Conservation (phyloP, 2,329 filamentous ascomycete species). For the Penicillium vulpinum region DNA sequence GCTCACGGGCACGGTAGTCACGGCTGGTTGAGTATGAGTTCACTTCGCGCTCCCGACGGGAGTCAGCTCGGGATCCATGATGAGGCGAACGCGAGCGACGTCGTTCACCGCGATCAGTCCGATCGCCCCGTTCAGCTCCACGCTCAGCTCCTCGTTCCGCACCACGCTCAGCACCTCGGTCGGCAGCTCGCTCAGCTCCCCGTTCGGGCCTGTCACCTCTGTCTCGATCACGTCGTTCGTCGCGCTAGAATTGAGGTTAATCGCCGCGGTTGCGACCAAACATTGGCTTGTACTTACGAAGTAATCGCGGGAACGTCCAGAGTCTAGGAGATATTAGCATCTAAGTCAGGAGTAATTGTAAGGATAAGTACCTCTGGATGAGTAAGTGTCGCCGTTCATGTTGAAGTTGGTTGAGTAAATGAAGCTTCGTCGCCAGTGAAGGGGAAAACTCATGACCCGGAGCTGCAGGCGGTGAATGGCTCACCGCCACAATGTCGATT, state of each 20-base stretch:
- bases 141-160: slow-evolving; percentile 43
- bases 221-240: slow-evolving; percentile 48
- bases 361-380: slow-evolving; percentile 65
- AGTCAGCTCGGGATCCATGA: slow-evolving; percentile 61
- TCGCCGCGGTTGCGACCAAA: slow-evolving; percentile 12
- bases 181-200: slow-evolving; percentile 33
- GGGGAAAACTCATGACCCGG: slow-evolving; percentile 37
- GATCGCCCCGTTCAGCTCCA: slow-evolving; percentile 43
- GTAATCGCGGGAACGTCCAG: slow-evolving; percentile 55
- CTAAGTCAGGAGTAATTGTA: slow-evolving; percentile 10
- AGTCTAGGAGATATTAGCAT: slow-evolving; percentile 43
- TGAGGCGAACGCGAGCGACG: slow-evolving; percentile 86
- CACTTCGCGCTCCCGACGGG: slow-evolving; percentile 71
- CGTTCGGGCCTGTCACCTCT: slow-evolving; percentile 46
- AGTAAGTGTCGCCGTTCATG: slow-evolving; percentile 87
- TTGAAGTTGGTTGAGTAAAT: slow-evolving; percentile 33
- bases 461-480: slow-evolving; percentile 16
- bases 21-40: slow-evolving; percentile 92
- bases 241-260: slow-evolving; percentile 41
- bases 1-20: slow-evolving; percentile 87
- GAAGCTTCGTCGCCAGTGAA: slow-evolving; percentile 22
- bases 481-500: slow-evolving; percentile 25
- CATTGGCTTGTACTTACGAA: slow-evolving; percentile 45
- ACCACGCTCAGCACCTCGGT: slow-evolving; percentile 54
- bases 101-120: slow-evolving; percentile 57